Conservation (phyloP, 495 filamentous ascomycete species). For the Entonaema liquescens region DNA sequence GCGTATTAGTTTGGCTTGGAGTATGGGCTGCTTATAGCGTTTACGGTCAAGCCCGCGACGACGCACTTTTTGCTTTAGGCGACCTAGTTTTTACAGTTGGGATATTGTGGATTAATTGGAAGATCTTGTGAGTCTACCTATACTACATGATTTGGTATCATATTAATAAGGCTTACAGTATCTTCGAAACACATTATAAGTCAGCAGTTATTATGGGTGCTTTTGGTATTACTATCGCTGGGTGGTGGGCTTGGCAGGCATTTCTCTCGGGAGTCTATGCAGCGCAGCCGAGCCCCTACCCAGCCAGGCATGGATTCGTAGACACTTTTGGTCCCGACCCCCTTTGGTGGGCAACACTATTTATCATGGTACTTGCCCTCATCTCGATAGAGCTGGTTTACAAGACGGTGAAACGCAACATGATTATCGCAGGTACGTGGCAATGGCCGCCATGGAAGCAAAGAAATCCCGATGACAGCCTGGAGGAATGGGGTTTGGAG, state of each 20-base stretch:
- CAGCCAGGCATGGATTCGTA: constrained; percentile 72
- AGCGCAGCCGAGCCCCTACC: constrained; percentile 70
- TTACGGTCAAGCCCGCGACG: constrained; percentile 48
- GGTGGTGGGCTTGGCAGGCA: constrained; percentile 74
- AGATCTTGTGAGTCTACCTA: constrained; percentile 68
- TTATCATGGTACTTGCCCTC: constrained; percentile 52
- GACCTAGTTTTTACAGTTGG: constrained; percentile 75
- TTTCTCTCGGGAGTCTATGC: constrained; percentile 73
- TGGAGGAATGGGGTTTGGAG: constrained; percentile 57
- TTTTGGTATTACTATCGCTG: constrained; percentile 65
- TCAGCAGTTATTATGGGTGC: constrained; percentile 68
- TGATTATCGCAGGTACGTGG: constrained; percentile 51
- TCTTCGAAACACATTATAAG: constrained; percentile 84
- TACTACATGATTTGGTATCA: not conserved
- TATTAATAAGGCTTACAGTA: constrained; percentile 42
- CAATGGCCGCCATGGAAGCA: constrained; percentile 43
- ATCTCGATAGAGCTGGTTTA: constrained; percentile 47
- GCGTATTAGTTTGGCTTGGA: constrained; percentile 77
- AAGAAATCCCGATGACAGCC: constrained; percentile 35
- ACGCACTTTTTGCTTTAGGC: constrained; percentile 77
- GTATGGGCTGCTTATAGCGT: constrained; percentile 73
- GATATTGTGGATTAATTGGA: constrained; percentile 76
- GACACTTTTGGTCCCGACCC: constrained; percentile 72
- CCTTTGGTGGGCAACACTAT: constrained; percentile 78
- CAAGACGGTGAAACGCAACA: constrained; percentile 47